phyloP scores from a whole-genome alignment of 306 rosid genomes.

The Delonix regia region DNA sequence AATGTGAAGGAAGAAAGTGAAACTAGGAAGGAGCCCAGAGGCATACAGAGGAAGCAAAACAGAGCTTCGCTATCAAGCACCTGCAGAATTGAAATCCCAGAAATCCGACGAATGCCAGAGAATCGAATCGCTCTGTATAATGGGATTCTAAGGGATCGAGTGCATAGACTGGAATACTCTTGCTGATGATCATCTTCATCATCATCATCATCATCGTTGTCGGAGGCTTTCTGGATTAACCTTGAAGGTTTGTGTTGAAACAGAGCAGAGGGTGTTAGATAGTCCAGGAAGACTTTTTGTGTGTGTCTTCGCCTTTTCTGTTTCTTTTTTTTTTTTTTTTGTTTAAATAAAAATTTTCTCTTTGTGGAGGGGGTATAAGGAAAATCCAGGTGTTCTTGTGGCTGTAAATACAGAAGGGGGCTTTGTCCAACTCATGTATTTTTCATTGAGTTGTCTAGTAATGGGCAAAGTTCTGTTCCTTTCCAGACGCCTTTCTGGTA shows the following conservation, averaged over 20 bases:
- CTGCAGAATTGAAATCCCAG: slow-evolving; percentile 30
- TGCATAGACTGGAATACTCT: slow-evolving; percentile 28
- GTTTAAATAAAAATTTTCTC: not conserved
- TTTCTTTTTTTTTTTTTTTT: not conserved
- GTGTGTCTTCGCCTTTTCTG: not conserved
- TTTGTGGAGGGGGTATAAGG: slow-evolving; percentile 35
- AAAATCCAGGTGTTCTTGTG: slow-evolving; percentile 26
- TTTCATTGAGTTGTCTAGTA: not conserved
- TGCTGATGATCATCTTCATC: slow-evolving; percentile 22
- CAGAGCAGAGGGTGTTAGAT: not conserved
- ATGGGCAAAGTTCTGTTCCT: slow-evolving; percentile 12
- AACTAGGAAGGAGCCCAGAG: slow-evolving; percentile 41
- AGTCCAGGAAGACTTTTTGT: not conserved
- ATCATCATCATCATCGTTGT: not conserved
- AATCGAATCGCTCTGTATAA: slow-evolving; percentile 48
- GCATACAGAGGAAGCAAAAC: slow-evolving; percentile 39
- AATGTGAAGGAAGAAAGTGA: slow-evolving; percentile 59
- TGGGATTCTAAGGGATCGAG: slow-evolving; percentile 47
- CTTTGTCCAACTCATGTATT: slow-evolving; percentile 13
- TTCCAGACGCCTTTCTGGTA: not conserved
- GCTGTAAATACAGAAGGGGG: slow-evolving; percentile 16
- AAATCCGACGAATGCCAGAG: slow-evolving; percentile 33
- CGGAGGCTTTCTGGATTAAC: not conserved
- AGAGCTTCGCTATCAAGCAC: slow-evolving; percentile 36
- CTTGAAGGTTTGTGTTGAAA: not conserved